Evolutionary conservation across 2,329 filamentous ascomycete genomes (phyloP).

Genomic region (Acrocalymma vagum): DNA sequence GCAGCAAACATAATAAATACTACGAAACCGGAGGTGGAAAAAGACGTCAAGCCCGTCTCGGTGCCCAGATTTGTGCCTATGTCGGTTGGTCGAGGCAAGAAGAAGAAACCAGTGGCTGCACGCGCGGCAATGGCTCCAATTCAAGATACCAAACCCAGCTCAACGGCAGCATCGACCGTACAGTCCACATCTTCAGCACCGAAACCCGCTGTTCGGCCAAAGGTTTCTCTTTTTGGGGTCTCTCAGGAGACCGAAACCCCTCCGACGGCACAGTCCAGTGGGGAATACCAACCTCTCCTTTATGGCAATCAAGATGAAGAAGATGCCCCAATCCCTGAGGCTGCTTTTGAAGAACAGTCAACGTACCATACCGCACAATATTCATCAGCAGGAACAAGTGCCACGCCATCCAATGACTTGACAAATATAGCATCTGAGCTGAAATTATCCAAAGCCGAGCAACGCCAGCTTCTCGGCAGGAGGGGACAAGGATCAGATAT

Average conservation of each 20-base stretch:
- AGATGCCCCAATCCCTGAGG: slow-evolving; percentile 22
- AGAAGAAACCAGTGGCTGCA: slow-evolving; percentile 40
- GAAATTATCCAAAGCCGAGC: slow-evolving; percentile 78
- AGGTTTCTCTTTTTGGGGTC: slow-evolving; percentile 76
- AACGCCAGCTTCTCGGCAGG: slow-evolving; percentile 87
- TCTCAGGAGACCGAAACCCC: slow-evolving; percentile 50
- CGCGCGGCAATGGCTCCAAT: slow-evolving; percentile 12
- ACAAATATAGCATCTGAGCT: slow-evolving; percentile 77
- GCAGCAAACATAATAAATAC: not conserved
- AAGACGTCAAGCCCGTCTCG: slow-evolving; percentile 66
- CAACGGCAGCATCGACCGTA: slow-evolving; percentile 9
- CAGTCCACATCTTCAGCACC: slow-evolving; percentile 21
- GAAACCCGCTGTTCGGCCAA: slow-evolving; percentile 59
- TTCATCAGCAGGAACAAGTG: slow-evolving; percentile 14
- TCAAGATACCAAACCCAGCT: slow-evolving; percentile 1
- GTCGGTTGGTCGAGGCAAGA: slow-evolving; percentile 79
- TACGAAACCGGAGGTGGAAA: slow-evolving; percentile 2
- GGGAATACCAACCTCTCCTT: slow-evolving; percentile 50
- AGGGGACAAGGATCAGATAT: slow-evolving; percentile 54
- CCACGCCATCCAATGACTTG: slow-evolving; percentile 62
- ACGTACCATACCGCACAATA: slow-evolving; percentile 12
- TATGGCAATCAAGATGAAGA: slow-evolving; percentile 34
- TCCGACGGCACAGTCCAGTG: slow-evolving; percentile 19
- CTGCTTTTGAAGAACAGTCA: slow-evolving; percentile 15
- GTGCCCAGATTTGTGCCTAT: slow-evolving; percentile 88